Conservation (phyloP, 163 green algal genomes). For the Coccomyxa subellipsoidea region DNA sequence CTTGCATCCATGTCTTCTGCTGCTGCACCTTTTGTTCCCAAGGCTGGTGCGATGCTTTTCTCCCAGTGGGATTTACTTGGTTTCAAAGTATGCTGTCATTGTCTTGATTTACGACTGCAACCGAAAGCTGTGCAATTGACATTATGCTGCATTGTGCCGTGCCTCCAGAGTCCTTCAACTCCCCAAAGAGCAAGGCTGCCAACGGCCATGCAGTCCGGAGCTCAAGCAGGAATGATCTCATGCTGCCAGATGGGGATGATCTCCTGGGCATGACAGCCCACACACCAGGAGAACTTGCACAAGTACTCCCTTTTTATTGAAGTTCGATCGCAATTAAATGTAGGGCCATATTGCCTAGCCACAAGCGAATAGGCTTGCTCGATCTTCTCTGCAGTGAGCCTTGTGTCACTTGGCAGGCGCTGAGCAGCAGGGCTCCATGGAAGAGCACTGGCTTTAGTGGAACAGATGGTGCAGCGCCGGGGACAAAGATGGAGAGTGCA, state of each 20-base stretch:
- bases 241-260: conserved; percentile 42
- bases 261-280: conserved; percentile 43
- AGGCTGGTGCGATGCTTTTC: neutral
- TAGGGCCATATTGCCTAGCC: no score
- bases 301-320: neutral
- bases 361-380: no score
- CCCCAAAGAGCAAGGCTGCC: neutral
- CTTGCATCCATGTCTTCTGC: conserved; percentile 8
- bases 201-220: neutral
- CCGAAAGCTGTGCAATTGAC: no score
- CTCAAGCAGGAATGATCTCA: neutral
- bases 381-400: no score
- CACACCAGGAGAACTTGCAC: conserved; percentile 18
- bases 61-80: no score
- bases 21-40: conserved; percentile 12
- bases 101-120: no score
- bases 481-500: neutral
- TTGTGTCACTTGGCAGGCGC: neutral
- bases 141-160: no score
- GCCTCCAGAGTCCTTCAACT: neutral
- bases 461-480: neutral
- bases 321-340: no score
- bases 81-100: no score
- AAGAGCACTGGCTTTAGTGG: neutral
- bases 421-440: no score